Percentiles rank a stretch among this genome's conserved stretches.
Conservation (phyloP, 768 basidiomycete species). For the Hirschioporus abietinus region DNA sequence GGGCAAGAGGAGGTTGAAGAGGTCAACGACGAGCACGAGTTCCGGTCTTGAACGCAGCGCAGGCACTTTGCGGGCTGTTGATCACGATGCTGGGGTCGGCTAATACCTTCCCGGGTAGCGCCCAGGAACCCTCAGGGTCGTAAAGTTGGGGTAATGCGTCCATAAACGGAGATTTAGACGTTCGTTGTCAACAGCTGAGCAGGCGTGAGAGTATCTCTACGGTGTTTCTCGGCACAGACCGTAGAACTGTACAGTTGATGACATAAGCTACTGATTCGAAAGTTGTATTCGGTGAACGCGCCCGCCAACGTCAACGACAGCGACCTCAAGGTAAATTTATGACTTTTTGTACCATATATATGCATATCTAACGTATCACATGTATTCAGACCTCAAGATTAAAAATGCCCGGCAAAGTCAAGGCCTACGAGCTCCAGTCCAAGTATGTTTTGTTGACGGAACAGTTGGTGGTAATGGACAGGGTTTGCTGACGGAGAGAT, state of each 20-base stretch:
- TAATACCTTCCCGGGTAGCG: background rate
- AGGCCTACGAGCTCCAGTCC: conserved; percentile 94
- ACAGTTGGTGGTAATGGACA: background rate
- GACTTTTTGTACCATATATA: background rate
- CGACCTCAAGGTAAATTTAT: conserved; percentile 2
- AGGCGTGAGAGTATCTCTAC: background rate
- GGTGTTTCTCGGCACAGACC: background rate
- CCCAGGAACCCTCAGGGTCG: background rate
- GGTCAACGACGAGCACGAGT: background rate
- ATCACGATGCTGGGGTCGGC: background rate
- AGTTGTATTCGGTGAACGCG: background rate
- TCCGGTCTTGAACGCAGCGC: background rate
- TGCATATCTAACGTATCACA: background rate
- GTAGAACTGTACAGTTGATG: background rate
- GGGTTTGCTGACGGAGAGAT: conserved; percentile 9
- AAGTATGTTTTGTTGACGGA: conserved; percentile 57
- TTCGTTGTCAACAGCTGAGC: background rate
- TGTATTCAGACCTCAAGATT: conserved; percentile 14
- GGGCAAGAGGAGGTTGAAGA: background rate
- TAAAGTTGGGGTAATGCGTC: background rate
- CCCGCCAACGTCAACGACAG: conserved; percentile 4
- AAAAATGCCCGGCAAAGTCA: conserved; percentile 87
- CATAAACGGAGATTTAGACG: background rate
- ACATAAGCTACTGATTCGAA: background rate
- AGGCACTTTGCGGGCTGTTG: background rate